A percentile compares a stretch with the other conserved stretches of the same genome.
Conservation (phyloP, 23 red algal genomes). For the Pyropia haitanensis region DNA sequence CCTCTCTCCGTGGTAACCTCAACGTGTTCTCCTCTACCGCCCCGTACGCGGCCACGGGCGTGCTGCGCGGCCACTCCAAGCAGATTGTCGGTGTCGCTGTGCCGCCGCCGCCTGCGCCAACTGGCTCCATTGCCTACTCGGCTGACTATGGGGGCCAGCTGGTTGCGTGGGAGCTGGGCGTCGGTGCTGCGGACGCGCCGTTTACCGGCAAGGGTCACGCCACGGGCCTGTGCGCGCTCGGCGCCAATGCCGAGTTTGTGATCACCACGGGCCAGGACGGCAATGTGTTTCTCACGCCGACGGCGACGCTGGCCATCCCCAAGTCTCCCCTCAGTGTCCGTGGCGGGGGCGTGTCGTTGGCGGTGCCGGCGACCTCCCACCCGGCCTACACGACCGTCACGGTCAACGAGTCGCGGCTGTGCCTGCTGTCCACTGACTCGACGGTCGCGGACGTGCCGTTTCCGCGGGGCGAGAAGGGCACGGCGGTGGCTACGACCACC, state of each 20-base stretch:
- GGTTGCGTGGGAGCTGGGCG: conserved; percentile 45
- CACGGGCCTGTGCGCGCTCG: conserved; percentile 37
- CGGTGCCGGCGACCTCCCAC: conserved; percentile 12
- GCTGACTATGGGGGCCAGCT: conserved; percentile 56
- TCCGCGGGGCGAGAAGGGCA: conserved; percentile 35
- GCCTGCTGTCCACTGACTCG: conserved; percentile 11
- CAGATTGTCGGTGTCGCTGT: conserved; percentile 54
- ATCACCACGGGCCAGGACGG: conserved; percentile 52
- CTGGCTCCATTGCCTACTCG: conserved; percentile 38
- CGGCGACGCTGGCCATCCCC: conserved; percentile 15
- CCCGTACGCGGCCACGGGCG: neutral
- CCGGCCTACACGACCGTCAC: conserved; percentile 23
- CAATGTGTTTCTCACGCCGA: conserved; percentile 42
- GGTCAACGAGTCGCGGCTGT: conserved; percentile 51
- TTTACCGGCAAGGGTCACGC: conserved; percentile 54
- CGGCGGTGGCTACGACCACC: conserved; percentile 22
- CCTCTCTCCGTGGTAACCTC: conserved; percentile 38
- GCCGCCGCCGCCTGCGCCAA: neutral
- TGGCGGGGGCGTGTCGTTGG: conserved; percentile 59
- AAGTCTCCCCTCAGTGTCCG: conserved; percentile 38
- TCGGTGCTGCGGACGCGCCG: conserved; percentile 7
- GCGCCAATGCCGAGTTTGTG: conserved; percentile 38
- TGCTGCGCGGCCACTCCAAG: conserved; percentile 60
- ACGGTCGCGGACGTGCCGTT: conserved; percentile 31
- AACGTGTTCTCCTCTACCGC: conserved; percentile 15